Evolutionary conservation across 495 filamentous ascomycete genomes (phyloP).

Genomic region (Chaetomium cochliodes): DNA sequence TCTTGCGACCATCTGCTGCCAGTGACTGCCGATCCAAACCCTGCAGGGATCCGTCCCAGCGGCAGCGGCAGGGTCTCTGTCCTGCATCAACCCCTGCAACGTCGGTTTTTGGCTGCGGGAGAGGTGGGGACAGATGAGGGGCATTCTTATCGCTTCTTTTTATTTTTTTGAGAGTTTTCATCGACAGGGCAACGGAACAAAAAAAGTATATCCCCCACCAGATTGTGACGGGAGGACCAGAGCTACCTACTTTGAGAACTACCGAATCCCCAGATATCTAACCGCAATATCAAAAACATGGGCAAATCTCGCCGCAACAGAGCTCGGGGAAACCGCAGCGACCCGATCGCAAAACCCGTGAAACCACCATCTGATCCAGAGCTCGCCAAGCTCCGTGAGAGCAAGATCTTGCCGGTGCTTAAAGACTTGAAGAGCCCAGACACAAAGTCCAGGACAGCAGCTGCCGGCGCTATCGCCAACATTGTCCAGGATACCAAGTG

Average conservation of each 20-base stretch:
- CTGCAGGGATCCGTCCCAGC: too few species aligned
- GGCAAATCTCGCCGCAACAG: constrained; percentile 46
- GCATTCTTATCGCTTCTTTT: constrained; percentile 9
- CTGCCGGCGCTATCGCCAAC: constrained; percentile 55
- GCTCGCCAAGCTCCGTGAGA: constrained; percentile 55
- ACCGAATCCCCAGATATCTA: too few species aligned
- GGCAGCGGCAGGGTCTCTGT: too few species aligned
- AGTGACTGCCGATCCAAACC: too few species aligned
- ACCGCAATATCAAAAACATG: constrained; percentile 29
- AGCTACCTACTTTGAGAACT: too few species aligned
- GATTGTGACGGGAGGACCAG: too few species aligned
- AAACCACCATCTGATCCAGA: constrained; percentile 57
- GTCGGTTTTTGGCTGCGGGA: not conserved
- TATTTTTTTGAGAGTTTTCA: constrained; percentile 6
- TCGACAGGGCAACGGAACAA: not conserved
- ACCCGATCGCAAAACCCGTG: constrained; percentile 50
- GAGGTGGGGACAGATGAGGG: constrained; percentile 9
- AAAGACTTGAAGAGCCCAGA: constrained; percentile 56
- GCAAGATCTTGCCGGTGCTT: constrained; percentile 57
- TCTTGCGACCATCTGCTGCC: too few species aligned
- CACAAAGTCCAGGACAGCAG: constrained; percentile 51
- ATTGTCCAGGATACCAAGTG: constrained; percentile 58
- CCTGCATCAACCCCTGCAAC: too few species aligned
- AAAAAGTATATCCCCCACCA: too few species aligned
- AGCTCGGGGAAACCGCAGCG: constrained; percentile 38